A percentile compares a stretch with the other conserved stretches of the same genome.
These are phyloP conservation scores for Potentilla sterilis DNA, from an alignment of 306 rosid species.

Conservation along the genomic window DNA sequence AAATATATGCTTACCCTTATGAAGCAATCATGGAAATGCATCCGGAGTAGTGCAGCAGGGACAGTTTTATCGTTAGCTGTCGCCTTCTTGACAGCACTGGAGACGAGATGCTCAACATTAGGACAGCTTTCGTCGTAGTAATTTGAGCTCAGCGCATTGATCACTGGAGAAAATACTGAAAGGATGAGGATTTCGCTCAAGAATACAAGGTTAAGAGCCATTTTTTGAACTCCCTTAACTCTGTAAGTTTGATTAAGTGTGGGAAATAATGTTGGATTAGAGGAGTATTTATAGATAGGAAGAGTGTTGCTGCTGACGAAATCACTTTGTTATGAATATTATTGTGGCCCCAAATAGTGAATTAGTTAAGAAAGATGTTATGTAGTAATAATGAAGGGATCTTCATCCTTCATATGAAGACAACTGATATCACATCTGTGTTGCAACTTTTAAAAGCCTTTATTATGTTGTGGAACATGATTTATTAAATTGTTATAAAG, in stretches of 20 bases:
- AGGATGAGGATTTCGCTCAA: slow-evolving; percentile 42
- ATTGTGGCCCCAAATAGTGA: slow-evolving; percentile 42
- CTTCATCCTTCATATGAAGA: slow-evolving; percentile 27
- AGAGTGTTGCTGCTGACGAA: slow-evolving; percentile 19
- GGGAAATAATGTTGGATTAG: slow-evolving; percentile 22
- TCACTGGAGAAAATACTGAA: slow-evolving; percentile 34
- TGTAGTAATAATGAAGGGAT: slow-evolving; percentile 61
- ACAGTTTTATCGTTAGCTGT: slow-evolving; percentile 41
- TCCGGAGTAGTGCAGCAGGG: slow-evolving; percentile 50
- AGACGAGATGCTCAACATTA: slow-evolving; percentile 39
- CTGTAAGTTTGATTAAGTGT: slow-evolving; percentile 17
- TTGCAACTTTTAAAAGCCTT: neutral
- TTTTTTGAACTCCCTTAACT: slow-evolving; percentile 20
- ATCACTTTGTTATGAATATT: slow-evolving; percentile 11
- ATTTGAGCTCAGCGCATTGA: slow-evolving; percentile 58
- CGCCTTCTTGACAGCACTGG: slow-evolving; percentile 34
- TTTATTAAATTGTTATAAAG: neutral
- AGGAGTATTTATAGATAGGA: slow-evolving; percentile 42
- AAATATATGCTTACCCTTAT: slow-evolving; percentile 34
- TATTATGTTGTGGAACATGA: neutral
- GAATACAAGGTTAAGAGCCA: slow-evolving; percentile 47
- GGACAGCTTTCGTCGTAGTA: slow-evolving; percentile 78
- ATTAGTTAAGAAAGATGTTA: slow-evolving; percentile 34
- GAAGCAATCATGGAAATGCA: slow-evolving; percentile 63
- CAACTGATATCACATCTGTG: slow-evolving; percentile 34